These are phyloP conservation scores for Clavariopsis aquatica DNA, from an alignment of 495 filamentous ascomycete species.

Conservation along the genomic window DNA sequence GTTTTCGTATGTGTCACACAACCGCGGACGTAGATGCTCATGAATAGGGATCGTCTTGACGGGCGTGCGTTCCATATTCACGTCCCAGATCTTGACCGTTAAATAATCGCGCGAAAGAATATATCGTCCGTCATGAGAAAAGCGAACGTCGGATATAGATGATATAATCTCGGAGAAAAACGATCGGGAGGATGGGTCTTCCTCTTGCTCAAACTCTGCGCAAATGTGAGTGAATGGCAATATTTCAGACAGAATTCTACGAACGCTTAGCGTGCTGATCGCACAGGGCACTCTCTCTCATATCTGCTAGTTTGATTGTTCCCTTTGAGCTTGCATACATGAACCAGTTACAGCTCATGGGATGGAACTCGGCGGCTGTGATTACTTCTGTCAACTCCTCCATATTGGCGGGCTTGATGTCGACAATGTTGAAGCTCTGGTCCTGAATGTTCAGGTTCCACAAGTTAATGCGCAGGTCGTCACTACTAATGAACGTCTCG, in stretches of 20 bases:
- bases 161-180: slow-evolving; percentile 99
- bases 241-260: slow-evolving; percentile 40
- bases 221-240: slow-evolving; percentile 21
- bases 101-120: slow-evolving; percentile 97
- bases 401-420: slow-evolving; percentile 99
- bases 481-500: slow-evolving; percentile 98
- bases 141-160: slow-evolving; percentile 97
- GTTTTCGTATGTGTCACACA: slow-evolving; percentile 99
- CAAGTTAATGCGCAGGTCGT: slow-evolving; percentile 94
- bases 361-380: slow-evolving; percentile 97
- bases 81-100: slow-evolving; percentile 99
- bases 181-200: slow-evolving; percentile 96
- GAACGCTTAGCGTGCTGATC: slow-evolving; percentile 93
- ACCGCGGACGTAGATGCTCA: slow-evolving; percentile 88
- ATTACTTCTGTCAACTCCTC: slow-evolving; percentile 99
- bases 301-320: slow-evolving; percentile 97
- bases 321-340: slow-evolving; percentile 99
- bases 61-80: slow-evolving; percentile 96
- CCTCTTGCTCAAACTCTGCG: slow-evolving; percentile 98
- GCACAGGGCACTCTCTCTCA: slow-evolving; percentile 93
- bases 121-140: slow-evolving; percentile 93
- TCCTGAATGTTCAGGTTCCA: slow-evolving; percentile 99
- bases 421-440: slow-evolving; percentile 99
- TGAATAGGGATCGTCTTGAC: slow-evolving; percentile 99
- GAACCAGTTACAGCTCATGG: slow-evolving; percentile 97